Base-by-base conservation (phyloP, 2,329 filamentous ascomycete species). In the Fusarium papillatum region DNA sequence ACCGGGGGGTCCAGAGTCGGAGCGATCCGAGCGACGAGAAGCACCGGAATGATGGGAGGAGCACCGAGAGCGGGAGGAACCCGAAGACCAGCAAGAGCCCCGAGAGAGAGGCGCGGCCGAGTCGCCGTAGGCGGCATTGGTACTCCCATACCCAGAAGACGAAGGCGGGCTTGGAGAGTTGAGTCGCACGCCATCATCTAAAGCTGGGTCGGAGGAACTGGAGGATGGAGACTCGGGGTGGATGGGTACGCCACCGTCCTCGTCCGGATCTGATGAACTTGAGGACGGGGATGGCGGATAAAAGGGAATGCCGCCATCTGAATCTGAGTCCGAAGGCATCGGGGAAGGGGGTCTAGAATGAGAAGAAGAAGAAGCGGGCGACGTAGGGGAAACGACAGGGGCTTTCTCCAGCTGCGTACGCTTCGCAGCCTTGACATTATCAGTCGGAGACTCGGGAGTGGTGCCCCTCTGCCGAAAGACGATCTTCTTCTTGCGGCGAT, bases 401-500 rank as follows among this genome's bases (percentile, higher is more conserved):
- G n/a, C 41, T 31, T 50, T 46, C 16, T 24, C 26, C 22, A 64
- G 31, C 7, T 43, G n/a, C 24, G 24, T 38, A 9, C 38, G 59
- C 17, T 39, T 39, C 31, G 22, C 26, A 36, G 62, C 46, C 17
- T 39, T 64, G 46, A 55, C n/a, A 29, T 36, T 64, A 8, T 22
- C 13, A 31, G 34, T 29, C 7, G 46, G 62, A 26, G 63, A 65
- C 26, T 57, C 48, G 16, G 59, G 53, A 10, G 22, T 29, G 26
- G 48, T 34, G 38, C 38, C 39, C 17, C 46, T 55, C 8, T 41
- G 22, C 11, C 60, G 70, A 8, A 68, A 5, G 22, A 57, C 62
- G 36, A 73, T 24, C 60, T 19, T 76, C 3, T 38, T 29, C 36
- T 41, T 50, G 10, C 55, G 68, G 19, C 26, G 65, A 19, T 13